phyloP scores from a whole-genome alignment of 139 green algal genomes.

The Tetradesmus lagerheimii region DNA sequence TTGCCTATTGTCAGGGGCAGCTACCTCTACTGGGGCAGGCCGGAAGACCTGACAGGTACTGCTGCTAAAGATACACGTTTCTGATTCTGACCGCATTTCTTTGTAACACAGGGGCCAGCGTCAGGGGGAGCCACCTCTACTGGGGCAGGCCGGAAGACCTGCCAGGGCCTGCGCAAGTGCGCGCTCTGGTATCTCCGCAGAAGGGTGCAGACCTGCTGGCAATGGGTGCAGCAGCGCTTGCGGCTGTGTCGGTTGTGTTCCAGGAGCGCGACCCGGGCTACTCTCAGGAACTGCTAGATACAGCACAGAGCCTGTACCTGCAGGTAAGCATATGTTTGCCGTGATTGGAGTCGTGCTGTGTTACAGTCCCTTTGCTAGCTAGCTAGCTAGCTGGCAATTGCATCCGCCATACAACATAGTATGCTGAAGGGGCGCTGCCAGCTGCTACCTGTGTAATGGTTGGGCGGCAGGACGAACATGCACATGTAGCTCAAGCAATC shows the following conservation, averaged over 20 bases:
- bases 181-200: not conserved
- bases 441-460: too few species aligned
- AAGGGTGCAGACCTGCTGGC: conserved; percentile 68
- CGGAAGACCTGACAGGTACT: not conserved
- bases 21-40: too few species aligned
- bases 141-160: conserved; percentile 77
- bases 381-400: too few species aligned
- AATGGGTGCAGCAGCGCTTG: conserved; percentile 73
- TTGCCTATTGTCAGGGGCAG: too few species aligned
- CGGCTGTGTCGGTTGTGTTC: conserved; percentile 73
- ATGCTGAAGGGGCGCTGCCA: too few species aligned
- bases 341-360: not conserved
- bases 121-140: conserved; percentile 47
- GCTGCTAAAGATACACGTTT: too few species aligned
- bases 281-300: conserved; percentile 27
- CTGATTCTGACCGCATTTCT: too few species aligned
- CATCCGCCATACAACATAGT: too few species aligned
- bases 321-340: not conserved
- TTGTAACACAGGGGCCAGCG: not conserved
- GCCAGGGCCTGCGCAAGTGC: conserved; percentile 32
- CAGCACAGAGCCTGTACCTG: conserved; percentile 23
- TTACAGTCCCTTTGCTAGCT: too few species aligned
- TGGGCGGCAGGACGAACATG: too few species aligned
- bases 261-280: conserved; percentile 57
- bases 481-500: too few species aligned